phyloP scores from a whole-genome alignment of 176 grass and related monocot genomes.

The Dendrocalamus sinicus region DNA sequence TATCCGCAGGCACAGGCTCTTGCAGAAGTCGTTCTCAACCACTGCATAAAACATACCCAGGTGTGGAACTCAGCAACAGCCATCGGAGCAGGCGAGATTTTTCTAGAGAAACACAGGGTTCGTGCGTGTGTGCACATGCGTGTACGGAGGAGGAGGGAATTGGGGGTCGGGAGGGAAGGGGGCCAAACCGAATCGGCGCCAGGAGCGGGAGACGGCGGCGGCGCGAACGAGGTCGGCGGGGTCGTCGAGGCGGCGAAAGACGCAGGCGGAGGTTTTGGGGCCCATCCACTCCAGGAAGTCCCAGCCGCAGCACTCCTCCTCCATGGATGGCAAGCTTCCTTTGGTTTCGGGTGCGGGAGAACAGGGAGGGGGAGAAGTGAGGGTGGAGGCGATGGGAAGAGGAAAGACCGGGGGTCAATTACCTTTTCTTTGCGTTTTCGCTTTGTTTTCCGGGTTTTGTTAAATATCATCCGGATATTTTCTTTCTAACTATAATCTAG shows the following conservation, averaged over 20 bases:
- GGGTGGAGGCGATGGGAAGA: not conserved
- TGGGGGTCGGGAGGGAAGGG: not conserved
- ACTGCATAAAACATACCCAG: slow-evolving; percentile 47
- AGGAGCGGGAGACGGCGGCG: slow-evolving; percentile 69
- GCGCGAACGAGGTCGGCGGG: slow-evolving; percentile 70
- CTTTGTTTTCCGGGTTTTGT: not conserved
- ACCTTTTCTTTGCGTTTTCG: not conserved
- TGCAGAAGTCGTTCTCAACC: slow-evolving; percentile 60
- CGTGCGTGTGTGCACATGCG: not conserved
- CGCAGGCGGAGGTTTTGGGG: slow-evolving; percentile 51
- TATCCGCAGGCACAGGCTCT: slow-evolving; percentile 51
- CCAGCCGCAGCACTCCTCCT: slow-evolving; percentile 16
- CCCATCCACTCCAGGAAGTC: slow-evolving; percentile 70
- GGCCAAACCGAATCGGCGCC: slow-evolving; percentile 65
- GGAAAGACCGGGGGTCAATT: not conserved
- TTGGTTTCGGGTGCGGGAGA: not conserved
- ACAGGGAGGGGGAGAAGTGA: not conserved
- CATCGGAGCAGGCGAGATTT: not conserved
- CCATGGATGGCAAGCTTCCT: slow-evolving; percentile 30
- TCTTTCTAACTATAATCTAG: no score
- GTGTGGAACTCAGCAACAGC: not conserved
- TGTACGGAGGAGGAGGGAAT: not conserved
- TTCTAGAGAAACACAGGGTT: not conserved
- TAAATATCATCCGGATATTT: no score
- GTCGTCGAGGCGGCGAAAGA: slow-evolving; percentile 60